Base-by-base conservation (phyloP, 305 asterid genomes). In the Solanum hybrid region DNA sequence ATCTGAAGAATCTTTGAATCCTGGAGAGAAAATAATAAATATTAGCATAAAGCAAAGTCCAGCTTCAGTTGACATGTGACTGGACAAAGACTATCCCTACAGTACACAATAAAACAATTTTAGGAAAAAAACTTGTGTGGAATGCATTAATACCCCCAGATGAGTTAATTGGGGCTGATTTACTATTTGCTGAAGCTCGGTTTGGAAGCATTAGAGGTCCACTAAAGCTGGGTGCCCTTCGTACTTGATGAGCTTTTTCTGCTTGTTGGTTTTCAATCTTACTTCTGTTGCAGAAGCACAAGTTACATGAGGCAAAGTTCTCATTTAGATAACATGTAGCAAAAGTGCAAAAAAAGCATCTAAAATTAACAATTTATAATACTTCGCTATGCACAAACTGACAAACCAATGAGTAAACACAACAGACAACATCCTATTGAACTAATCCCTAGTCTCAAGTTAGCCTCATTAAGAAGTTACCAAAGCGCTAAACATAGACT, bases 181-280 rank as follows among this genome's bases (percentile, higher is more conserved):
- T 95, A 93, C 99, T 98, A 93, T 98, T 98, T 89, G 97, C 98
- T 79, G 99, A 98, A 91, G 99, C 99, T 87, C 98, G 96, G 91
- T 93, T 98, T 66, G 99, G 99, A 88, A 98, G 98, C 94, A 92
- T 98, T 85, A 98, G 92, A 78, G 99, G 99, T 89, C 99, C 99
- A 94, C 99, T 98, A 87, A 92, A 96, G 93, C 98, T 97, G 80
- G 99, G 99, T 78, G 95, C 95, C 93, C 90, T 96, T 77, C 99
- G 94, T 88, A 93, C 94, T 88, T 90, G 97, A 64, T 88, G 95
- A 94, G 92, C 87, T 93, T 91, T 97, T 90, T 95, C 98, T 24
- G 90, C 93, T 82, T 86, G 96, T 72, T 92, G 95, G 90, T 91
- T 94, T 82, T 97, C 98, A 89, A 88, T 91, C 90, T 96, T 98